Percentiles rank a stretch among this genome's conserved stretches.
Evolutionary conservation across 192 early-diverging fungal species (phyloP).

Genomic region (Podila verticillata): DNA sequence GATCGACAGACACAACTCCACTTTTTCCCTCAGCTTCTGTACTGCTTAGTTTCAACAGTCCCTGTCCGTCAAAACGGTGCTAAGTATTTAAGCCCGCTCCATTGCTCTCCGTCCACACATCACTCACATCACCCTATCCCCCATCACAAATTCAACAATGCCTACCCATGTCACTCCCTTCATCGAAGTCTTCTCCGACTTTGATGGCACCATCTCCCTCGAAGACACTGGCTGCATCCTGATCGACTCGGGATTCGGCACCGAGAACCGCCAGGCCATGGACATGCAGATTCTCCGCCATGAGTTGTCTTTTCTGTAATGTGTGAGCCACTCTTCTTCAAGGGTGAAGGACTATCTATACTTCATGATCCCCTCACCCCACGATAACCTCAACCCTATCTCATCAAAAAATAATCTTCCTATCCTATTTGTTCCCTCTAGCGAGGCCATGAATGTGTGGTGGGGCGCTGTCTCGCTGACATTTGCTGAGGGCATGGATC

Average conservation of each 20-base stretch:
- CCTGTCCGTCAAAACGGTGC: too few species aligned
- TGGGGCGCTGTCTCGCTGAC: slow-evolving; percentile 29
- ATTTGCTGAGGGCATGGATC: slow-evolving; percentile 23
- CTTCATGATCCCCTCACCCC: too few species aligned
- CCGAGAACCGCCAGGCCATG: slow-evolving; percentile 46
- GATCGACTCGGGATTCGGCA: slow-evolving; percentile 60
- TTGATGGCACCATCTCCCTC: slow-evolving; percentile 63
- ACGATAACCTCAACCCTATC: neutral
- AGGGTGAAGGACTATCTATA: too few species aligned
- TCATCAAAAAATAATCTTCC: neutral
- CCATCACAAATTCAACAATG: neutral
- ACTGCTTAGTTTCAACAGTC: too few species aligned
- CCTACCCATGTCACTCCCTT: slow-evolving; percentile 19
- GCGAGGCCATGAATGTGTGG: slow-evolving; percentile 43
- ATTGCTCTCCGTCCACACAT: neutral
- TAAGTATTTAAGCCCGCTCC: too few species aligned
- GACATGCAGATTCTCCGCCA: slow-evolving; percentile 54
- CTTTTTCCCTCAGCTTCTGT: too few species aligned
- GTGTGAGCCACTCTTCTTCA: neutral
- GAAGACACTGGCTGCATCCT: slow-evolving; percentile 61
- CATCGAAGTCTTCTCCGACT: slow-evolving; percentile 64
- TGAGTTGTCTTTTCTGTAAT: slow-evolving; percentile 56
- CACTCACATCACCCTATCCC: neutral
- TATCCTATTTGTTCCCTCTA: neutral
- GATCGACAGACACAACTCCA: too few species aligned